phyloP scores from a whole-genome alignment of 345 rosid genomes.

The Pelargonium nanum region DNA sequence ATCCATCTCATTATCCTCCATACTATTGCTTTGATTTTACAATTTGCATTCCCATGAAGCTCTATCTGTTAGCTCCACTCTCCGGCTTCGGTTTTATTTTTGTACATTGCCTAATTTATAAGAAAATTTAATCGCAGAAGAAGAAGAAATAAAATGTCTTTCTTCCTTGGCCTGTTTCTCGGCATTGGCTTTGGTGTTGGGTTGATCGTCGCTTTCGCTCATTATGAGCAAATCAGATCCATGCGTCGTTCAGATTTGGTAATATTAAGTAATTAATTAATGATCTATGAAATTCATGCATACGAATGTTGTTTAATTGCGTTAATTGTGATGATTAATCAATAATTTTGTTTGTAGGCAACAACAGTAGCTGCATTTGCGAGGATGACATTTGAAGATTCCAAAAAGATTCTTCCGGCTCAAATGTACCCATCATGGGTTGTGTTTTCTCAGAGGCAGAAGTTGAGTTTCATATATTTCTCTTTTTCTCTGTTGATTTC shows the following conservation, averaged over 20 bases:
- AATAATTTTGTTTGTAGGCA: constrained; percentile 14
- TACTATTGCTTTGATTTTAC: too few species aligned
- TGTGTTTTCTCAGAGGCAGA: constrained; percentile 25
- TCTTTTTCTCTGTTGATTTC: not conserved
- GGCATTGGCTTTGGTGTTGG: constrained; percentile 51
- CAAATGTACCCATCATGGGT: constrained; percentile 30
- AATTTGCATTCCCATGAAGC: too few species aligned
- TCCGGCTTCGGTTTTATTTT: not conserved
- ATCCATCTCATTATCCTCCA: too few species aligned
- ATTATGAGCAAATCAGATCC: constrained; percentile 48
- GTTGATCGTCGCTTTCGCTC: constrained; percentile 48
- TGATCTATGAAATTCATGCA: not conserved
- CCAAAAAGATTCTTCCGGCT: constrained; percentile 22
- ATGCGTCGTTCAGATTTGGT: constrained; percentile 44
- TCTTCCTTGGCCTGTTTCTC: constrained; percentile 36
- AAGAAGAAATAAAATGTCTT: constrained; percentile 23
- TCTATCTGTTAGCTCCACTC: too few species aligned
- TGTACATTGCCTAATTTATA: too few species aligned
- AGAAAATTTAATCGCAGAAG: not conserved
- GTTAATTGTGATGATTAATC: not conserved
- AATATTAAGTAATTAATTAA: constrained; percentile 10
- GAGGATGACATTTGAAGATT: constrained; percentile 27
- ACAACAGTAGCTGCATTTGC: constrained; percentile 26
- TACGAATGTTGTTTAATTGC: too few species aligned
- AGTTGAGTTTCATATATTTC: constrained; percentile 11